Base-by-base conservation (phyloP, 305 asterid species). In the Fraxinus angustifolia region DNA sequence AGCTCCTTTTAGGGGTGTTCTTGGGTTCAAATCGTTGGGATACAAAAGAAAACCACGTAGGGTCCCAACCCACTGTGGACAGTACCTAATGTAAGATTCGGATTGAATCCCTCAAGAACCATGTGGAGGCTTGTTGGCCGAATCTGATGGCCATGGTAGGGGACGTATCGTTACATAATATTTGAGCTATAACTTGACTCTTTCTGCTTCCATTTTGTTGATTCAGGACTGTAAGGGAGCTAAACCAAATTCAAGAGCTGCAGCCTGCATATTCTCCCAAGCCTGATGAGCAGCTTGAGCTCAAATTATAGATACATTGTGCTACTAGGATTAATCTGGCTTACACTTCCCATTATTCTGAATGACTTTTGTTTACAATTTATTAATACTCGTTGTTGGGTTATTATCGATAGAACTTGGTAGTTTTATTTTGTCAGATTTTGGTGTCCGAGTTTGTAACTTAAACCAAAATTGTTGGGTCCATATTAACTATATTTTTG, bases 141-240 rank as follows among this genome's bases (percentile, higher is more conserved):
- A 12, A 45, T 45, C 56, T 12, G 56, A 17, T 45, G 56, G 56
- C 17, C 56, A 2, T 12, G 56, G 56, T 45, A 4, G 56, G n/a
- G 53, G 17, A 45, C 17, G 12, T 45, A 3, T 45, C 17, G 56
- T 45, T 45, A 12, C 56, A 12, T 45, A 45, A 14, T 14, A 45
- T 45, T 82, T 30, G 65, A 78, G 6, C 14, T 16, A 40, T 10
- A 14, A 58, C 14, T 67, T 67, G 34, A 67, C 6, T 8, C 0
- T 2, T 26, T 62, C 1, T 67, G 3, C 16, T 67, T 67, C 73
- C 5, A 3, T 21, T 53, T 67, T 67, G 73, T 10, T 75, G 21
- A 42, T 84, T 70, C 81, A 88, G 91, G 87, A 84, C 86, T 23
- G 75, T 48, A 40, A 88, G 88, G 78, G 91, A 80, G 34, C 89